phyloP scores from a whole-genome alignment of 2,329 filamentous ascomycete species.

The Fusarium heterosporum region DNA sequence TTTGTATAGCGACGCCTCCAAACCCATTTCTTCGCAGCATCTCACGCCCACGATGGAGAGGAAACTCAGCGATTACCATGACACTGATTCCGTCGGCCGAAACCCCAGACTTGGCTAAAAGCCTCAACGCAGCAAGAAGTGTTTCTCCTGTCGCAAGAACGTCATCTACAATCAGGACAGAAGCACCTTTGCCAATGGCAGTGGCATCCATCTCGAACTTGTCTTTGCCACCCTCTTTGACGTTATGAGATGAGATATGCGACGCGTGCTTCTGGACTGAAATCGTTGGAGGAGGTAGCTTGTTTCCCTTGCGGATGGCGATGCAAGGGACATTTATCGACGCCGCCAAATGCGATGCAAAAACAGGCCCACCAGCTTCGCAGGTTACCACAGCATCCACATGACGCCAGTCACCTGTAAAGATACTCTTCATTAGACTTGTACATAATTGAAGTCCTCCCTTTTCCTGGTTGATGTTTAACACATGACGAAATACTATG shows the following conservation, averaged over 20 bases:
- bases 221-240: conserved; percentile 45
- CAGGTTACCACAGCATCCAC: conserved; percentile 62
- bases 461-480: conserved; percentile 64
- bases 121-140: conserved; percentile 62
- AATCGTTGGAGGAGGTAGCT: conserved; percentile 68
- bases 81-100: conserved; percentile 56
- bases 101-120: conserved; percentile 60
- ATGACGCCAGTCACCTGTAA: conserved; percentile 59
- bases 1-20: conserved; percentile 62
- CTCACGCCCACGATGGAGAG: conserved; percentile 61
- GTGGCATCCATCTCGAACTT: conserved; percentile 63
- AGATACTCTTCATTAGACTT: conserved; percentile 60
- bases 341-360: conserved; percentile 62
- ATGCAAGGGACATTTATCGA: conserved; percentile 57
- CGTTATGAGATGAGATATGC: conserved; percentile 63
- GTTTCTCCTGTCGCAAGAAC: conserved; percentile 68
- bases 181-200: conserved; percentile 53
- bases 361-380: conserved; percentile 69
- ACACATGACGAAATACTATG: conserved; percentile 69
- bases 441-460: conserved; percentile 64
- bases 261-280: conserved; percentile 62
- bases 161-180: conserved; percentile 68
- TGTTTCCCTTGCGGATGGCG: conserved; percentile 66
- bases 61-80: conserved; percentile 69
- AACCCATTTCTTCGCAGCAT: conserved; percentile 61